Evolutionary conservation across 2,329 filamentous ascomycete genomes (phyloP), one percentile per base, ranked within the genome.

Genomic region (Nigrospora sphaerica): DNA sequence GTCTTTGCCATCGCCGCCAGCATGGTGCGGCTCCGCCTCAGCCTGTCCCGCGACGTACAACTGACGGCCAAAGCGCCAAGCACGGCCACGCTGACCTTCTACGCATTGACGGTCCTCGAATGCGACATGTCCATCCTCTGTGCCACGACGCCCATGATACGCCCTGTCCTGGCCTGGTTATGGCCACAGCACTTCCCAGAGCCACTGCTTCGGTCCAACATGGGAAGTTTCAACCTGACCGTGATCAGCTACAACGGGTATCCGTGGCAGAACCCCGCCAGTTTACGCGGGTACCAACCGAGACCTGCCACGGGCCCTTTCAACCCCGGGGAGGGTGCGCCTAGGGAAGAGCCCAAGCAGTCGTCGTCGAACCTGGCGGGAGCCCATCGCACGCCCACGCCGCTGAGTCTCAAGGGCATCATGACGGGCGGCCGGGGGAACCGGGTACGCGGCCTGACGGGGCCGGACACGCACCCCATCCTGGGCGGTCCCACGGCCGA

Each of bases 221-320:
- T 33, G 6, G 34, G 33, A 4, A 44, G 42, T 34, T 44, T 44
- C 33, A 44, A 44, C 23, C 42, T 44, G 9, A 44, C 42, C 6
- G 42, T 44, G 33, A 23, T 44, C 9, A 44, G 42, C 33, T 44
- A 35, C 14, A 17, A 44, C 13, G 42, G 42, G 18, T 44, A 44
- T 11, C 33, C 42, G 13, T 44, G 42, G 42, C 40, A 42, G 23
- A 19, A 42, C 23, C n/a, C 7, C 23, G 7, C 7, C 23, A 28
- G 2, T 28, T 28, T 9, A 6, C 23, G 23, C 23, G 23, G 23
- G 5, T 9, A 28, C 4, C 23, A 9, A 28, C 4, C 5, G 23
- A 2, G 5, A 6, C 6, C 6, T 9, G 7, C 23, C 5, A 28
- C 23, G 7, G 7, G 6, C 7, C 23, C 10, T 9, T 28, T 10